A percentile compares a stretch with the other conserved stretches of the same genome.
These are phyloP conservation scores for Rhodotorula sp. DNA, from an alignment of 1,284 basidiomycete species.

Conservation along the genomic window DNA sequence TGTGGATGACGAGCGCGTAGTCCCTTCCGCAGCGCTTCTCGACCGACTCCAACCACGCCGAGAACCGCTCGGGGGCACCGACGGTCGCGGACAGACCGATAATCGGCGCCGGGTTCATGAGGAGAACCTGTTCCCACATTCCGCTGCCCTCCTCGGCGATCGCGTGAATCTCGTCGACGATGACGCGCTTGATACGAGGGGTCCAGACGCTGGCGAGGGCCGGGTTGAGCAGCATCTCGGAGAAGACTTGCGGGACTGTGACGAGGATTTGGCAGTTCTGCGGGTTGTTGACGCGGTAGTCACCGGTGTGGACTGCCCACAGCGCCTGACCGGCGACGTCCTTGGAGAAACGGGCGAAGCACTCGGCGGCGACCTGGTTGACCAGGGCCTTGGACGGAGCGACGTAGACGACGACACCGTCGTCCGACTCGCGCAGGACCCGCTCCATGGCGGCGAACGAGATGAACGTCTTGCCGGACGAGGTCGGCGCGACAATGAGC, in stretches of 20 bases:
- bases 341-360: slow-evolving; percentile 64
- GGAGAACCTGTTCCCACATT: slow-evolving; percentile 59
- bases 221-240: slow-evolving; percentile 66
- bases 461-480: slow-evolving; percentile 67
- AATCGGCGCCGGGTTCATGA: slow-evolving; percentile 53
- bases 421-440: slow-evolving; percentile 60
- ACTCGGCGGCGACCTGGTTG: slow-evolving; percentile 60
- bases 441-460: slow-evolving; percentile 73
- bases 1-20: slow-evolving; percentile 62
- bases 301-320: slow-evolving; percentile 66
- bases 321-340: slow-evolving; percentile 58
- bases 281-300: slow-evolving; percentile 58
- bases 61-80: slow-evolving; percentile 64
- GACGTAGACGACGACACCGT: slow-evolving; percentile 67
- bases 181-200: slow-evolving; percentile 63
- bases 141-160: slow-evolving; percentile 66
- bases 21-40: slow-evolving; percentile 60
- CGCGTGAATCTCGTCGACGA: slow-evolving; percentile 69
- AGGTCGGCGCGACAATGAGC: slow-evolving; percentile 58
- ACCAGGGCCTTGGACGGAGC: slow-evolving; percentile 71
- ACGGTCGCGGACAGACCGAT: slow-evolving; percentile 70
- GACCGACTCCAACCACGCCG: slow-evolving; percentile 62
- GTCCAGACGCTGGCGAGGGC: slow-evolving; percentile 62
- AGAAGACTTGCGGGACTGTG: slow-evolving; percentile 67
- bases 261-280: slow-evolving; percentile 67